Percentiles rank a stretch among this genome's conserved stretches.
Evolutionary conservation across 805 yeast species (phyloP).

Genomic region (Grigorovia jiainica): DNA sequence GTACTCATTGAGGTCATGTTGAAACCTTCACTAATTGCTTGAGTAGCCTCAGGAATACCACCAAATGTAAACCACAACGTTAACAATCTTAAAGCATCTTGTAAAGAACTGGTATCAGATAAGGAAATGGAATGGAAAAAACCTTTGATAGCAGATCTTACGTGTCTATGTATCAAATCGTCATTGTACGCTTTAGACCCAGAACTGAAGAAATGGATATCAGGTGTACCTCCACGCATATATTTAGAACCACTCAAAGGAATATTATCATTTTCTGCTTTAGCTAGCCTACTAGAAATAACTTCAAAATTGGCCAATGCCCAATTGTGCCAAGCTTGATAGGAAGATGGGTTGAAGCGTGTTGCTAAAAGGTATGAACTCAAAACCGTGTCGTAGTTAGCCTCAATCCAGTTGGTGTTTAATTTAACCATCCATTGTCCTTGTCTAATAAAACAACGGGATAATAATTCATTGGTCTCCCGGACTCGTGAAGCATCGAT

Average conservation of each 20-base stretch:
- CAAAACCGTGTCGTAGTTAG: conserved; percentile 69
- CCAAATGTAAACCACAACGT: conserved; percentile 97
- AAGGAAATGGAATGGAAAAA: conserved; percentile 90
- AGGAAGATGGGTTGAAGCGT: conserved; percentile 88
- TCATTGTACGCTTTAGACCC: conserved; percentile 30
- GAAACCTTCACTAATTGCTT: conserved; percentile 85
- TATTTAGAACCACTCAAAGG: conserved; percentile 9
- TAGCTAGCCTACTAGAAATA: conserved; percentile 48
- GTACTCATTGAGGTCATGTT: conserved; percentile 80
- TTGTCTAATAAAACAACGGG: conserved; percentile 91
- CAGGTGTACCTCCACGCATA: conserved; percentile 21
- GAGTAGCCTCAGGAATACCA: conserved; percentile 83
- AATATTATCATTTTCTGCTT: neutral
- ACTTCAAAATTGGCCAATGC: conserved; percentile 97
- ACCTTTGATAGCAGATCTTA: conserved; percentile 91
- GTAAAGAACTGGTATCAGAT: conserved; percentile 78
- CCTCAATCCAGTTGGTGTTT: conserved; percentile 70
- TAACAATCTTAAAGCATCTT: conserved; percentile 80
- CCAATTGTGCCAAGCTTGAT: conserved; percentile 99
- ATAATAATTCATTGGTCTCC: conserved; percentile 66
- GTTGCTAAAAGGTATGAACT: conserved; percentile 92
- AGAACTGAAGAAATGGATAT: conserved; percentile 19
- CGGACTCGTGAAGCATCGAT: neutral
- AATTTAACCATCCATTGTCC: conserved; percentile 96
- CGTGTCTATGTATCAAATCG: conserved; percentile 71